These are phyloP conservation scores for Exophiala phaeomuriformis DNA, from an alignment of 2,329 filamentous ascomycete species.

Conservation along the genomic window DNA sequence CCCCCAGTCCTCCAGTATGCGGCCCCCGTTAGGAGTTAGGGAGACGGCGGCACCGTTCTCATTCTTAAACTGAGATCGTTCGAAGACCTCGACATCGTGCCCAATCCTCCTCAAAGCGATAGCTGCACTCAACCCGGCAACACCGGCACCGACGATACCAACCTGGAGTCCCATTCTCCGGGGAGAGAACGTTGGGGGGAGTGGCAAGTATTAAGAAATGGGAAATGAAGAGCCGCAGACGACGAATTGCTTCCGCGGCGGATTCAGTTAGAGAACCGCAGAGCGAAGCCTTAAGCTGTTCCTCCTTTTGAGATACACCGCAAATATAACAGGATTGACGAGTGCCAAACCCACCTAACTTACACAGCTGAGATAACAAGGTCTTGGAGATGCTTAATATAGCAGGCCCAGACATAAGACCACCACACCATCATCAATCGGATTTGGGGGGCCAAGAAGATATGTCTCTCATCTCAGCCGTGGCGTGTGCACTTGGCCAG, in stretches of 20 bases:
- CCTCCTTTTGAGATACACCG: background rate
- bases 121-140: conserved; percentile 32
- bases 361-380: background rate
- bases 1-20: conserved; percentile 29
- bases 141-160: conserved; percentile 32
- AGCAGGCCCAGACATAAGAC: background rate
- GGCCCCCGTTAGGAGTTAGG: conserved; percentile 31
- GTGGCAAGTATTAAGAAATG: background rate
- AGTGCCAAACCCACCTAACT: background rate
- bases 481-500: conserved; percentile 8
- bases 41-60: conserved; percentile 33
- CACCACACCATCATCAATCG: background rate
- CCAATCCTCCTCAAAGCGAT: conserved; percentile 32
- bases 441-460: conserved; percentile 7
- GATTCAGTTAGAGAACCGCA: no score
- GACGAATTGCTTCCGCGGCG: no score
- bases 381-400: background rate
- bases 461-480: conserved; percentile 2
- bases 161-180: conserved; percentile 14
- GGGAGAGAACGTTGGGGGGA: background rate
- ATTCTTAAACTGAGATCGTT: conserved; percentile 31
- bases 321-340: background rate
- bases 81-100: conserved; percentile 32
- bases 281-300: no score
- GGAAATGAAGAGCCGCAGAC: background rate